phyloP scores from a whole-genome alignment of 129 eudicot species.

The Chrysanthemum lavandulifolium region DNA sequence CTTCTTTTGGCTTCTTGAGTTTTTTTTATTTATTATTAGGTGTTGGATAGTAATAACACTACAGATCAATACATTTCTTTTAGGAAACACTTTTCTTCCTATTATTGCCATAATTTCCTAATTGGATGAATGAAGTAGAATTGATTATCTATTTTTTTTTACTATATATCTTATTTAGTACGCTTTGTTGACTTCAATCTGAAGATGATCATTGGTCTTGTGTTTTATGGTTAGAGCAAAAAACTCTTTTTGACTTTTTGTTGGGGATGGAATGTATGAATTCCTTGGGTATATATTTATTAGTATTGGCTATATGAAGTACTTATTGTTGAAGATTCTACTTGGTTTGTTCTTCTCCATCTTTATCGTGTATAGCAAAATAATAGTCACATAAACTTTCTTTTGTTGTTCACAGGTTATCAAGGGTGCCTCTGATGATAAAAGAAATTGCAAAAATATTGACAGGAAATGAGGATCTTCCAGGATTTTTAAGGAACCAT shows the following conservation, averaged over 20 bases:
- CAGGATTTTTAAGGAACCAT: slow-evolving; percentile 84
- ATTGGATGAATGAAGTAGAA: slow-evolving; percentile 6
- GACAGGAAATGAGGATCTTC: slow-evolving; percentile 81
- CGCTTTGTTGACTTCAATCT: slow-evolving; percentile 1
- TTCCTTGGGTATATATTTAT: slow-evolving; percentile 1
- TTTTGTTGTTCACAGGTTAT: slow-evolving; percentile 53
- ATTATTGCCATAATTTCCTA: neutral
- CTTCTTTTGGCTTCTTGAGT: slow-evolving; percentile 2
- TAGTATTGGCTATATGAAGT: neutral
- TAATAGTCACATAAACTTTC: slow-evolving; percentile 9
- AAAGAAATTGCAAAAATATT: slow-evolving; percentile 76
- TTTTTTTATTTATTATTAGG: too few relatives aligned
- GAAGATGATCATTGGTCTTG: slow-evolving; percentile 7
- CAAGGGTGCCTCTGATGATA: slow-evolving; percentile 79
- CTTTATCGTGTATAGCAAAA: slow-evolving; percentile 1
- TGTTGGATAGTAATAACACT: too few relatives aligned
- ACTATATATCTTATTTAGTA: neutral
- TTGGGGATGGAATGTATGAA: slow-evolving; percentile 1
- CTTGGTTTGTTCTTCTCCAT: slow-evolving; percentile 6
- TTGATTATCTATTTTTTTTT: neutral
- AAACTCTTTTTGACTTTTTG: neutral
- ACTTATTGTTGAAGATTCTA: slow-evolving; percentile 10
- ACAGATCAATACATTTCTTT: too few relatives aligned
- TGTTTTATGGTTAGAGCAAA: slow-evolving; percentile 14
- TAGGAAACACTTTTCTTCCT: neutral